Evolutionary conservation across 768 basidiomycete species (phyloP).

Genomic region (Infundibulicybe gibba): DNA sequence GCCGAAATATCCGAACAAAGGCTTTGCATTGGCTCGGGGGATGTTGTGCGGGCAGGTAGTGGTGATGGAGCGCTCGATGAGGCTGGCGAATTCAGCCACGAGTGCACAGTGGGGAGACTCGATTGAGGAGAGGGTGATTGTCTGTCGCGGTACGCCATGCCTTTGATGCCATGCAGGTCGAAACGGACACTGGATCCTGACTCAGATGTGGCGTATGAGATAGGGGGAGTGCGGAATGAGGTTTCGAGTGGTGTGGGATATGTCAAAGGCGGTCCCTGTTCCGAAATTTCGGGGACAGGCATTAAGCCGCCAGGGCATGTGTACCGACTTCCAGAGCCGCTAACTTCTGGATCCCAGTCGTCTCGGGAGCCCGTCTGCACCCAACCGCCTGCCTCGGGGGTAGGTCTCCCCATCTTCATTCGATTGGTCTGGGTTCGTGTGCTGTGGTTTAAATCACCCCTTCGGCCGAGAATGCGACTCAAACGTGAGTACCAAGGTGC

Average conservation of each 20-base stretch:
- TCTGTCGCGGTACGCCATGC: constrained; percentile 16
- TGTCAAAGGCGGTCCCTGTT: constrained; percentile 4
- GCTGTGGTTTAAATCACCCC: background rate
- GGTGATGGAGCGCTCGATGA: constrained; percentile 23
- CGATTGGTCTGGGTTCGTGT: constrained; percentile 2
- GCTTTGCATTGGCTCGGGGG: constrained; percentile 9
- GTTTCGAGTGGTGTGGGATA: background rate
- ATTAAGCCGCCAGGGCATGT: background rate
- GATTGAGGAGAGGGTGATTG: constrained; percentile 15
- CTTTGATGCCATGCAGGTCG: constrained; percentile 20
- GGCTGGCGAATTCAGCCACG: constrained; percentile 24
- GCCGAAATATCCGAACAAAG: background rate
- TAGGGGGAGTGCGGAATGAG: constrained; percentile 9
- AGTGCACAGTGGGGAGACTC: constrained; percentile 22
- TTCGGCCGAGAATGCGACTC: background rate
- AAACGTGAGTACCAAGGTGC: background rate
- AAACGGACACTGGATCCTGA: constrained; percentile 23
- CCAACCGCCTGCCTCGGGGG: constrained; percentile 38
- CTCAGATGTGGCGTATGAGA: constrained; percentile 20
- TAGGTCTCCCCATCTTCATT: constrained; percentile 11
- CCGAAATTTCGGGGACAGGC: constrained; percentile 1
- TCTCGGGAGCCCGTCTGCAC: constrained; percentile 45
- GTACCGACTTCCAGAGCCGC: constrained; percentile 2
- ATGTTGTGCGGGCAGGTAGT: constrained; percentile 14
- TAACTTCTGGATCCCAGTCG: constrained; percentile 36